Evolutionary conservation across 163 green algal species (phyloP), one percentile per base, ranked within the genome.

Genomic region (Scenedesmus sp.): DNA sequence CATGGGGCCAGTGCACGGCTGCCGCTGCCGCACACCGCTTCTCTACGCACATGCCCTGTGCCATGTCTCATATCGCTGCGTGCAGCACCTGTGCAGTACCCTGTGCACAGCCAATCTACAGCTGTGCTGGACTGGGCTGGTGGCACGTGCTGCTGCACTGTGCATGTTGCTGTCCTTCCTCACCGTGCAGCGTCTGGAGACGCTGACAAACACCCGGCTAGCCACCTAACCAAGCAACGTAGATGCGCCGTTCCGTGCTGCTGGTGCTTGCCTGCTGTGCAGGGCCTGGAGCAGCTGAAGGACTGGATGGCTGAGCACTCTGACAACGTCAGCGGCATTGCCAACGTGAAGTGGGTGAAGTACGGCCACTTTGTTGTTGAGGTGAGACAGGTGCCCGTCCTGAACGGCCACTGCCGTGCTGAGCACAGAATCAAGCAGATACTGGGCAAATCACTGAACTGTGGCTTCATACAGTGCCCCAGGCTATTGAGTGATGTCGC

Each of bases 311-410:
- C 49, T 22, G 84, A 89, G 84, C 73, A 73, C 46, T 73, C 46
- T n/a, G 46, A n/a, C 46, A 49, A 59, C 78, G 84, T 89, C 20
- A 53, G 53, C 30, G 85, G 85, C 49, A 83, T 83, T 13, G 85
- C 85, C 43, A 72, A 73, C 40, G 18, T 37, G 16, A 83, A 83
- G 68, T 89, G 85, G 85, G 44, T 51, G 43, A 89, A 73, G 76
- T 89, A 89, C 68, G 85, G 85, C 10, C 30, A 26, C 13, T 83
- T 73, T 44, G 72, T 89, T 43, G 68, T 83, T 35, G 73, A 46
- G 73, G 37, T 49, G 37, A 49, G 73, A 12, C 37, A 18, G 73
- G 35, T 49, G 40, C 73, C 33, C 15, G 70, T 18, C 15, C n/a
- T n/a, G n/a, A 56, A 13, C 49, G 49, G 49, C 49, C 13, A 13